Base-by-base conservation (phyloP, 768 basidiomycete genomes). In the Clathrus columnatus region DNA sequence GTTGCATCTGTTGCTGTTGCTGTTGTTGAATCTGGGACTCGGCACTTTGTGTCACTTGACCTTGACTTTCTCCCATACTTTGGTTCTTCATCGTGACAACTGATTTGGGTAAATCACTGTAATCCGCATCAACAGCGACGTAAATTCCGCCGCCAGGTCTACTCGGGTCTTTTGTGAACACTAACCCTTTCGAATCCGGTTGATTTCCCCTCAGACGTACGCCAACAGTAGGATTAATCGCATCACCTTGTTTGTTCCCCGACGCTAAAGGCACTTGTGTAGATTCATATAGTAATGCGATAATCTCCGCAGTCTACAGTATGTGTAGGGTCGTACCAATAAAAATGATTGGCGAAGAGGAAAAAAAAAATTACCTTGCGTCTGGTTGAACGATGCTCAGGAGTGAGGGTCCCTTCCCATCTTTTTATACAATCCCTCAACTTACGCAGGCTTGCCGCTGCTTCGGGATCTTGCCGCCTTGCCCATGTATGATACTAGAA, bases 331-430 rank as follows among this genome's bases (percentile, higher is more conserved):
- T 57, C 20, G 26, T 8, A 32, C 26, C 17, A 20, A 60, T 60
- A 11, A n/a, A 56, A 16, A 21, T 30, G 2, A 45, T 45, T 70
- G 77, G 61, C 51, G 42, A 24, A 48, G 20, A 46, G 10, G 20
- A 4, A 45, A 41, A 7, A 7, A 21, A 23, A 59, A 75, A 91
- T 63, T 46, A 73, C 77, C 84, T 95, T 95, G 60, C 92, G 83
- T 70, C 92, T 81, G 18, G 88, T 84, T 42, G 88, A 91, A 91
- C 94, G 94, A 70, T 97, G 93, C 61, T 96, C 93, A 48, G 88
- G 85, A 57, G 86, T 88, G 57, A 93, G 78, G 0, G 87, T 79
- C 53, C 75, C 80, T 68, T 95, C 94, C 92, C 93, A 97, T 57
- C 85, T 75, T 57, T 84, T 76, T 14, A 93, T 84, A 54, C 85